These are phyloP conservation scores for Chlamydomonas sp. DNA, from an alignment of 139 green algal genomes.

Conservation along the genomic window DNA sequence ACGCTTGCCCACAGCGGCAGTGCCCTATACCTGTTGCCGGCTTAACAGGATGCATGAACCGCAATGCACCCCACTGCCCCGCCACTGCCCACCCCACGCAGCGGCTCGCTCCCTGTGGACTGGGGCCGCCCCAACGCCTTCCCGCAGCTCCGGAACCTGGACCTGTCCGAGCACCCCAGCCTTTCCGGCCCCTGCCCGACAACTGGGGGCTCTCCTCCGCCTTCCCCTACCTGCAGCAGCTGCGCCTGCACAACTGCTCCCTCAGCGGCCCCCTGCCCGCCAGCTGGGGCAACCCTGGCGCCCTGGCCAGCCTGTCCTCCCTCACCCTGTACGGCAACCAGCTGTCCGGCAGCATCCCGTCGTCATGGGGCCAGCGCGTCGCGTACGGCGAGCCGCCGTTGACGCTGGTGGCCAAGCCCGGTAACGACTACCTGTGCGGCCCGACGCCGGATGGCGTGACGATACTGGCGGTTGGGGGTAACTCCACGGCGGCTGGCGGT, in stretches of 20 bases:
- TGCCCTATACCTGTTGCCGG: too few species aligned
- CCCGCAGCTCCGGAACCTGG: conserved; percentile 35
- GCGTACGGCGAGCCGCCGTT: neutral
- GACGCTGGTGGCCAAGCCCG: conserved; percentile 24
- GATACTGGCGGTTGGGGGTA: neutral
- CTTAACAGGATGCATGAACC: too few species aligned
- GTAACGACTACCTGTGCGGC: conserved; percentile 33
- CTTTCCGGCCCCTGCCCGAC: conserved; percentile 7
- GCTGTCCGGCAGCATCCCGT: conserved; percentile 9
- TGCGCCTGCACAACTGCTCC: conserved; percentile 3
- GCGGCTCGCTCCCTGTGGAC: conserved; percentile 33
- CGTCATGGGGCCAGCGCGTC: conserved; percentile 17
- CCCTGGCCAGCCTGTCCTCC: neutral
- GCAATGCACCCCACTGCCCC: neutral
- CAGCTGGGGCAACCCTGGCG: conserved; percentile 9
- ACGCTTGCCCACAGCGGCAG: neutral
- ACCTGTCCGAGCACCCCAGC: conserved; percentile 23
- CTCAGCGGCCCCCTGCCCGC: neutral
- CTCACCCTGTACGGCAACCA: conserved; percentile 31
- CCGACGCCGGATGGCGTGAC: neutral
- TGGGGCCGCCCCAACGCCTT: conserved; percentile 44
- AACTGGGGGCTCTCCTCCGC: conserved; percentile 11
- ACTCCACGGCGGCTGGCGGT: too few species aligned
- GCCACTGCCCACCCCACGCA: too few species aligned
- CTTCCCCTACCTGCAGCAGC: conserved; percentile 26